Conservation (phyloP, 176 grass and related monocot species). For the Calamus simplicifolius region DNA sequence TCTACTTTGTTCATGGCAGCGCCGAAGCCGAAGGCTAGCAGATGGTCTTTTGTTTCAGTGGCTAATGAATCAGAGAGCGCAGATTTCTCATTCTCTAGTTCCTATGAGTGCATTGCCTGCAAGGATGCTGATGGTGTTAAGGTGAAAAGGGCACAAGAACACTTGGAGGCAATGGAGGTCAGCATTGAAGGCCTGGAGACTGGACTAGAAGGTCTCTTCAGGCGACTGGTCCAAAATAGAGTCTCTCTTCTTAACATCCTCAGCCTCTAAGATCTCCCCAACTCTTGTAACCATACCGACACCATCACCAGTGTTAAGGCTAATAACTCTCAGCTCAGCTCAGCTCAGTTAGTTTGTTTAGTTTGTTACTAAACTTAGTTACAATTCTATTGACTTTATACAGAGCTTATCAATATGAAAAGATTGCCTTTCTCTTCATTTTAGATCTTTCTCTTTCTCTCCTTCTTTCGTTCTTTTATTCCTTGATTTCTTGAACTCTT, state of each 20-base stretch:
- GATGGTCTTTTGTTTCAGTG: conserved; percentile 27
- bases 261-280: conserved; percentile 1
- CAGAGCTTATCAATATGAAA: no score
- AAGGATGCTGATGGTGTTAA: conserved; percentile 10
- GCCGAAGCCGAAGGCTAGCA: conserved; percentile 20
- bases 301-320: no score
- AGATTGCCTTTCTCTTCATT: no score
- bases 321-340: no score
- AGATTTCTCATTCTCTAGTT: not conserved
- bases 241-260: conserved; percentile 19
- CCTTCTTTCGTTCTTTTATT: no score
- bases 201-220: conserved; percentile 7
- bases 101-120: not conserved
- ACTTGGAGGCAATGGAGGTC: not conserved
- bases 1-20: conserved; percentile 20
- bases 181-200: not conserved
- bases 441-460: no score
- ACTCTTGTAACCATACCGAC: not conserved
- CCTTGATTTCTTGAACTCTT: no score
- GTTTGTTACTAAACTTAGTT: no score
- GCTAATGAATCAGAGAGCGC: not conserved
- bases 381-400: no score
- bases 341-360: no score
- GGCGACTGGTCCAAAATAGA: conserved; percentile 6
- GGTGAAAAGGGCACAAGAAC: not conserved